phyloP scores from a whole-genome alignment of 2,329 filamentous ascomycete genomes.

The Aspergillus ustus region DNA sequence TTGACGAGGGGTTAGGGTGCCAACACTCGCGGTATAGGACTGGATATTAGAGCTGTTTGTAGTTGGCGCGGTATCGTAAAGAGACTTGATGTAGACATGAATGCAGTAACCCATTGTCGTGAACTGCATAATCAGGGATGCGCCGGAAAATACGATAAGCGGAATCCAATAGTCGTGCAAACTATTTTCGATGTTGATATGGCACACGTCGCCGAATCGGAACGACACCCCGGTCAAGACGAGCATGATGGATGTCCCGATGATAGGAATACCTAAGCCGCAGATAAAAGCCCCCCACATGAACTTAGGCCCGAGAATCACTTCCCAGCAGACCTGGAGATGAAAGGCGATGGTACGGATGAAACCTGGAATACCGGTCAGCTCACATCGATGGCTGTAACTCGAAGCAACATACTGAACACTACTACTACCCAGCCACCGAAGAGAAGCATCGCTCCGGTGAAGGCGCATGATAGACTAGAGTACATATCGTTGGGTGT shows the following conservation, averaged over 20 bases:
- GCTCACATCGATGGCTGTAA: not conserved
- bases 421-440: slow-evolving; percentile 84
- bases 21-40: slow-evolving; percentile 75
- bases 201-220: slow-evolving; percentile 87
- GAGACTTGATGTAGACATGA: slow-evolving; percentile 87
- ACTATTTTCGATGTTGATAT: slow-evolving; percentile 89
- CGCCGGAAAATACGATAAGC: slow-evolving; percentile 74
- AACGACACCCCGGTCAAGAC: slow-evolving; percentile 91
- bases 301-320: slow-evolving; percentile 83
- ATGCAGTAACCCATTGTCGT: slow-evolving; percentile 89
- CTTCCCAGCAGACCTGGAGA: slow-evolving; percentile 97
- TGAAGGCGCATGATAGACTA: slow-evolving; percentile 80
- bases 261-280: slow-evolving; percentile 82
- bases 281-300: slow-evolving; percentile 81
- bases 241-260: slow-evolving; percentile 76
- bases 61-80: slow-evolving; percentile 72
- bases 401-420: slow-evolving; percentile 65
- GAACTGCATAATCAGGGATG: slow-evolving; percentile 80
- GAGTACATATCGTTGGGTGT: slow-evolving; percentile 92
- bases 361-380: slow-evolving; percentile 60
- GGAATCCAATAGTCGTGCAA: slow-evolving; percentile 90
- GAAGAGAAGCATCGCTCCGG: slow-evolving; percentile 81
- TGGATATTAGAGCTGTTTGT: slow-evolving; percentile 72
- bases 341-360: slow-evolving; percentile 89
- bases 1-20: slow-evolving; percentile 80